A percentile compares a stretch with the other conserved stretches of the same genome.
Evolutionary conservation across 768 basidiomycete genomes (phyloP).

Genomic region (Pisolithus sp.): DNA sequence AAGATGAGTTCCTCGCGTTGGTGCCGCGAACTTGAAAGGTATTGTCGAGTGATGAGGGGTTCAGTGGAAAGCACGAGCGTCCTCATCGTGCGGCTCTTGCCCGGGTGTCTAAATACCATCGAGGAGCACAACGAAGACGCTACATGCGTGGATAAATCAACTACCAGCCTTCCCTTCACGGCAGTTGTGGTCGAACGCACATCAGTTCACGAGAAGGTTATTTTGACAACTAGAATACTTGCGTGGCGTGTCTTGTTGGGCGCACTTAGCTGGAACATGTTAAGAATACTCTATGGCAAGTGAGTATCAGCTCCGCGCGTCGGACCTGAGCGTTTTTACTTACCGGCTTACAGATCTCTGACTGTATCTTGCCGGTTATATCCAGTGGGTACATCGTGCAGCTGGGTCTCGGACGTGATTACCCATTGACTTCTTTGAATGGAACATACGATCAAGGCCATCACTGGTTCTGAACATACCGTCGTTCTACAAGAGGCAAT

Average conservation of each 20-base stretch:
- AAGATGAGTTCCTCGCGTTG: too few relatives aligned
- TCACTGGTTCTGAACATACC: conserved; percentile 94
- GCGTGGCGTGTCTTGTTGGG: conserved; percentile 52
- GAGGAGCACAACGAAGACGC: too few relatives aligned
- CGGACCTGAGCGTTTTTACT: not conserved
- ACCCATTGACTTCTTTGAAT: conserved; percentile 6
- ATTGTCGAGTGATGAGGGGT: too few relatives aligned
- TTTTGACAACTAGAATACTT: conserved; percentile 18
- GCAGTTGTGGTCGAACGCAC: too few relatives aligned
- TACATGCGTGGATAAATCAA: too few relatives aligned
- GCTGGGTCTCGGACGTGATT: not conserved
- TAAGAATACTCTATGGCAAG: conserved; percentile 88
- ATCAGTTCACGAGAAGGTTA: too few relatives aligned
- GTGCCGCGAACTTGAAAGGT: too few relatives aligned
- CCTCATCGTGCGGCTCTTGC: too few relatives aligned
- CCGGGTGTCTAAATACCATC: too few relatives aligned
- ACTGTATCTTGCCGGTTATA: conserved; percentile 97
- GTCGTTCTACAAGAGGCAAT: conserved; percentile 87
- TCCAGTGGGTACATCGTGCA: conserved; percentile 78
- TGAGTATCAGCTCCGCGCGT: conserved; percentile 18
- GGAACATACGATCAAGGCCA: conserved; percentile 99
- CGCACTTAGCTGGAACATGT: conserved; percentile 46
- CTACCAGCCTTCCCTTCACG: too few relatives aligned
- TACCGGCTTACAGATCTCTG: conserved; percentile 58
- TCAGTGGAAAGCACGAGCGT: too few relatives aligned